Evolutionary conservation across 2,329 filamentous ascomycete genomes (phyloP), one percentile per base, ranked within the genome.

Genomic region (Arthrobotrys musiformis): DNA sequence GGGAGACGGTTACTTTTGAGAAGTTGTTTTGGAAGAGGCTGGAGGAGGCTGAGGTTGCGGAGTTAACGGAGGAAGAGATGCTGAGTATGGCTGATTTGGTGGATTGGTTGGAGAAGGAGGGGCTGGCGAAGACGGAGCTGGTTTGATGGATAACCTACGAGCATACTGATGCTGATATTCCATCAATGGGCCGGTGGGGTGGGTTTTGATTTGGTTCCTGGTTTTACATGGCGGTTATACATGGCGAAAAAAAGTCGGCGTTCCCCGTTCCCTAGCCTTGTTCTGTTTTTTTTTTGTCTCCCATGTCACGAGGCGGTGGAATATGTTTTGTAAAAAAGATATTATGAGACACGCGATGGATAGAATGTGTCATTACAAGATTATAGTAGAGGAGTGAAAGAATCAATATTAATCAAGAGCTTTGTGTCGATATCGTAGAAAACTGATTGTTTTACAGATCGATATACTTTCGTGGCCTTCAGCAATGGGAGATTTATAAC

Each of bases 1-100:
- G 73, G 8, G 73, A 77, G 60, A 42, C 28, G 4, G 61, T 33
- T 28, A 61, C 60, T 0, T 77, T 77, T 77, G 66, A 70, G n/a
- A 44, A 61, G 35, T 13, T 77, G 9, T 66, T 70, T 37, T 66
- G 61, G 58, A 19, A 22, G 6, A 24, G 73, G n/a, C 24, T 77
- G 15, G 60, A 60, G n/a, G 66, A 70, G 24, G 54, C 54, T 24
- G 42, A 22, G 19, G 50, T 77, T 37, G 42, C 60, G 7, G 50
- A 40, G 13, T 22, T 70, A 19, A 70, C 66, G 9, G 66, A 70
- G 52, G 60, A 15, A 24, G 64, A 77, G 42, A 70, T 67, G 58
- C 26, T 48, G 28, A 22, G 35, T 22, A 48, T 66, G 40, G 30
- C 44, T 30, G 60, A 46, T 0, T 52, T 77, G 66, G 35, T 56